Base-by-base conservation (phyloP, 164 flowering plant species). In the Umbilicus rupestris region DNA sequence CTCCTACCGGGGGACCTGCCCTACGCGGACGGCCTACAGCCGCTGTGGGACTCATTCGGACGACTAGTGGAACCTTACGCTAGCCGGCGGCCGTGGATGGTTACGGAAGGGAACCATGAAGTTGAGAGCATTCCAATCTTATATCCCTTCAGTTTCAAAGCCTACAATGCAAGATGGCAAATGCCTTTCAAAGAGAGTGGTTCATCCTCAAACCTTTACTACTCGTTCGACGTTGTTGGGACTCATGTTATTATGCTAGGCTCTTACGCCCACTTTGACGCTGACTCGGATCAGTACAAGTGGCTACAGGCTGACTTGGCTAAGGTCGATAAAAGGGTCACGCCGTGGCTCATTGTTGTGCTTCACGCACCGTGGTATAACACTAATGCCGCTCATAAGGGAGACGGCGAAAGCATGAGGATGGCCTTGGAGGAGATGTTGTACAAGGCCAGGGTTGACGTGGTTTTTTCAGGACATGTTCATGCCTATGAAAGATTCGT, bases 401-500 rank as follows among this genome's bases (percentile, higher is more conserved):
- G 97, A 5, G 97, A 87, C 66, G 95, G 91, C 1, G 95, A 89
- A 62, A 70, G 70, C 64, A 94, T 94, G 96, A 87, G 87, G 55
- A 60, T 70, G 45, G 78, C 91, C 11, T 82, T 94, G 91, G 97
- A 94, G 67, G 75, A 68, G 7, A 62, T 93, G 80, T 46, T 93
- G 65, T 89, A 82, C 39, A 66, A 72, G 7, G 92, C 97, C 0
- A 68, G 84, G 26, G 88, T 86, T 2, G 98, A 93, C 66, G 67
- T 84, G 12, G 91, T 90, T 28, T 90, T 87, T 69, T 82, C 96
- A 1, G 97, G 98, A 0, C 98, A 93, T 79, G 98, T 93, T 68
- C 98, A 93, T 76, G 89, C 98, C 0, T 93, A 93, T 39, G 98
- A 93, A 68, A 84, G 96, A 35, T 89, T 89, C 68, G 98, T 88